Evolutionary conservation across 163 green algal species (phyloP).

Genomic region (Coccomyxa subellipsoidea): DNA sequence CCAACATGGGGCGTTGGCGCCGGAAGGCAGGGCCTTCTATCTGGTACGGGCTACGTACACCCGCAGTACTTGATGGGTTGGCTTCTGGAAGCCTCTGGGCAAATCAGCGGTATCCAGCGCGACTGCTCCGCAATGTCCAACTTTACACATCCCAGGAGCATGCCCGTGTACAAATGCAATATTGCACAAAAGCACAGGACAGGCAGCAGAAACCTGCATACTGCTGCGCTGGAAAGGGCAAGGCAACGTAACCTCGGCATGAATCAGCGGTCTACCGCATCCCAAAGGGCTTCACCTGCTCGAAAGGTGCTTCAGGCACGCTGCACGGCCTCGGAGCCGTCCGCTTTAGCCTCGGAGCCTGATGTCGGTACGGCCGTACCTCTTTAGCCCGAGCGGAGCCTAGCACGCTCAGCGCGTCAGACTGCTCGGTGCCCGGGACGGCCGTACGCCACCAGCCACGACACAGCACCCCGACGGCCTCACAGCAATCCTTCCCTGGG

Average conservation of each 20-base stretch:
- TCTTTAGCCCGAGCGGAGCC: background rate
- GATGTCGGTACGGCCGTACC: background rate
- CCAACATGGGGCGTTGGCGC: background rate
- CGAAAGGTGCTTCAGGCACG: background rate
- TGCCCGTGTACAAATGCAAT: background rate
- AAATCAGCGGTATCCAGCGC: too few relatives aligned
- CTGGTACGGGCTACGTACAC: background rate
- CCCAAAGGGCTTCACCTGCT: background rate
- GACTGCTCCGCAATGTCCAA: too few relatives aligned
- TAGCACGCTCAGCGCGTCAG: background rate
- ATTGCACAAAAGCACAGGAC: background rate
- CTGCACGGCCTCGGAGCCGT: background rate
- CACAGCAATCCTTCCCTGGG: too few relatives aligned
- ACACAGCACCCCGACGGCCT: too few relatives aligned
- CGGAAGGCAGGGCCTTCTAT: background rate
- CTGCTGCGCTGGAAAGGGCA: background rate
- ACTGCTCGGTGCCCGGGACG: too few relatives aligned
- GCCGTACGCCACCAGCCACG: too few relatives aligned
- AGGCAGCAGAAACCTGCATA: background rate
- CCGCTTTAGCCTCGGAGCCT: background rate
- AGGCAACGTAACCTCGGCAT: background rate
- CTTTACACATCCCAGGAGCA: too few relatives aligned
- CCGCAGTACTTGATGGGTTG: background rate
- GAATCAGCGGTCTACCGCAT: background rate
- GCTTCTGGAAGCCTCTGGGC: too few relatives aligned